Percentiles rank a stretch among this genome's conserved stretches.
Evolutionary conservation across 2,329 filamentous ascomycete genomes (phyloP).

Genomic region (Aspergillus intermedius): DNA sequence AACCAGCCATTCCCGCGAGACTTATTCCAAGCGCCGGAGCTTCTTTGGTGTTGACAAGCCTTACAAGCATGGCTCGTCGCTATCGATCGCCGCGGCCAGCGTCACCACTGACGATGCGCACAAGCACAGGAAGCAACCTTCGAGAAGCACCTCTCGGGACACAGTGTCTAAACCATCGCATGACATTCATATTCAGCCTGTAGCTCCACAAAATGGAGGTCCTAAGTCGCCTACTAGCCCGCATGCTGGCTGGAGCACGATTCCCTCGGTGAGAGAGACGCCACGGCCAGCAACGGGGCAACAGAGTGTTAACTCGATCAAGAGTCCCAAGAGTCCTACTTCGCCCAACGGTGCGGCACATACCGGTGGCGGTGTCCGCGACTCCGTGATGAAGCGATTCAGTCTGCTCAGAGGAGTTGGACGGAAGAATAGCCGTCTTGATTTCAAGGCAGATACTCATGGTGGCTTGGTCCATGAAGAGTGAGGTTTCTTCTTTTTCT

Average conservation of each 20-base stretch:
- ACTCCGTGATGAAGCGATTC: slow-evolving; percentile 68
- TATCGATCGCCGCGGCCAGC: slow-evolving; percentile 19
- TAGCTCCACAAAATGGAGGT: not conserved
- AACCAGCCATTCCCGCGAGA: slow-evolving; percentile 29
- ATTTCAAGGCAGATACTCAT: slow-evolving; percentile 30
- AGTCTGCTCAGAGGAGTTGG: slow-evolving; percentile 67
- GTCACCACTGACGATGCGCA: slow-evolving; percentile 16
- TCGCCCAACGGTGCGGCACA: slow-evolving; percentile 31
- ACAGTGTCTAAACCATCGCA: slow-evolving; percentile 17
- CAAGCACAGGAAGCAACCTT: slow-evolving; percentile 19
- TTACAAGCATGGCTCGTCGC: slow-evolving; percentile 26
- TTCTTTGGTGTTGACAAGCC: slow-evolving; percentile 33
- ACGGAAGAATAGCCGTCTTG: slow-evolving; percentile 58
- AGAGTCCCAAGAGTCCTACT: slow-evolving; percentile 23
- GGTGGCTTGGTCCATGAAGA: slow-evolving; percentile 31
- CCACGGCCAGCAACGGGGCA: slow-evolving; percentile 28
- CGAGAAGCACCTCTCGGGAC: slow-evolving; percentile 24
- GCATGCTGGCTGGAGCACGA: slow-evolving; percentile 29
- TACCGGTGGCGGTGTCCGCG: slow-evolving; percentile 36
- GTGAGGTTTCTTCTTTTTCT: slow-evolving; percentile 16
- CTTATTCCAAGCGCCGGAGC: slow-evolving; percentile 34
- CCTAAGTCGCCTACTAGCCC: slow-evolving; percentile 4
- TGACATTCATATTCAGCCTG: slow-evolving; percentile 23
- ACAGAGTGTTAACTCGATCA: slow-evolving; percentile 15
- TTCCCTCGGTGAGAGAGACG: slow-evolving; percentile 29